Conservation (phyloP, 2,329 filamentous ascomycete species). For the Beauveria asiatica region DNA sequence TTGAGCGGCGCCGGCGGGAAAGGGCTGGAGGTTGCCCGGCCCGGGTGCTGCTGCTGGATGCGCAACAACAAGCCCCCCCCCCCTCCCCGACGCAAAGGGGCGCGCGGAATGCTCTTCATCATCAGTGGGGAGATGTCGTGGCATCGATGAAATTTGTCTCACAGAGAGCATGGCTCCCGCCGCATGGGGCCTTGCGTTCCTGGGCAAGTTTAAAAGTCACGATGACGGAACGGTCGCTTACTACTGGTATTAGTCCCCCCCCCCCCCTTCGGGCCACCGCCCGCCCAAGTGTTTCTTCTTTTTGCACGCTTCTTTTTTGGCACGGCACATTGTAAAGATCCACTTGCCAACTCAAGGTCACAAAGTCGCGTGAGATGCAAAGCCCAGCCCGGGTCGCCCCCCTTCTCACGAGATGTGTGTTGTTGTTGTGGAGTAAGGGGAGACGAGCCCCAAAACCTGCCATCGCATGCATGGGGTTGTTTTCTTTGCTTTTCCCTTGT, state of each 20-base stretch:
- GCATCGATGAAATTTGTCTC: too few species aligned
- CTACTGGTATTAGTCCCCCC: too few species aligned
- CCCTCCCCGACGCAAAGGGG: too few species aligned
- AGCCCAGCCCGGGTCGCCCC: too few species aligned
- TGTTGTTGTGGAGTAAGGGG: not conserved
- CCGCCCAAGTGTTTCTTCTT: too few species aligned
- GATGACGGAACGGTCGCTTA: not conserved
- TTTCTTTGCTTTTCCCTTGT: not conserved
- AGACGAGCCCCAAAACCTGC: not conserved
- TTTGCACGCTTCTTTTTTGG: too few species aligned
- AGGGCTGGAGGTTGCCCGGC: not conserved
- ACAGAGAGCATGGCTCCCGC: too few species aligned
- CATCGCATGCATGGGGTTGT: not conserved
- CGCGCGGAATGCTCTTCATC: too few species aligned
- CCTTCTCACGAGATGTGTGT: not conserved
- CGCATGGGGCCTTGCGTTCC: too few species aligned
- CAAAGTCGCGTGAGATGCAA: slow-evolving; percentile 3
- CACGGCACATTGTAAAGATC: not conserved
- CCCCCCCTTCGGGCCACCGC: too few species aligned
- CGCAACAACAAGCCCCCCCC: too few species aligned
- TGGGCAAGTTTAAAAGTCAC: not conserved
- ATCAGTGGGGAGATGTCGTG: too few species aligned
- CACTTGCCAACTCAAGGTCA: slow-evolving; percentile 3
- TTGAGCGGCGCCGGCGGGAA: not conserved
- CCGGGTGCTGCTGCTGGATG: not conserved